phyloP scores from a whole-genome alignment of 306 rosid genomes.

The Castanea sativa region DNA sequence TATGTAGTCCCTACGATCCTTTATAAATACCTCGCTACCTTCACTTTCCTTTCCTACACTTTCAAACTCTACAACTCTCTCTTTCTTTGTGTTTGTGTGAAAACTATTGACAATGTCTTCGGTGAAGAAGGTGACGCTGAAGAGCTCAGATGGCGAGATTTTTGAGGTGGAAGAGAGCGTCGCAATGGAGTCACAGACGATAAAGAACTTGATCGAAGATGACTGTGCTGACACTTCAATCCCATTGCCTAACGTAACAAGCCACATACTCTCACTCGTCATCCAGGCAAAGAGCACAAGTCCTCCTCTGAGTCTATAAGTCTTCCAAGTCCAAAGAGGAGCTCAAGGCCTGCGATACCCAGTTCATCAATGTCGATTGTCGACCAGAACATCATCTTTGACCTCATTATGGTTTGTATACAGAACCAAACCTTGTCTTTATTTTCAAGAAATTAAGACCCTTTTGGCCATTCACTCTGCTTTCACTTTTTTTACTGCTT shows the following conservation, averaged over 20 bases:
- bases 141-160: conserved; percentile 45
- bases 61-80: too few relatives aligned
- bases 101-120: conserved; percentile 31
- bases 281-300: conserved; percentile 58
- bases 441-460: too few relatives aligned
- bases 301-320: conserved; percentile 32
- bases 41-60: too few relatives aligned
- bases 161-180: conserved; percentile 57
- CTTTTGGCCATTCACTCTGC: too few relatives aligned
- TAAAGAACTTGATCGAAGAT: conserved; percentile 59
- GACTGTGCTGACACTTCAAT: conserved; percentile 55
- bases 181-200: conserved; percentile 57
- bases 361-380: conserved; percentile 55
- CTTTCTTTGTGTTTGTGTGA: too few relatives aligned
- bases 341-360: conserved; percentile 50
- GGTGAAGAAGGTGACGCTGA: conserved; percentile 47
- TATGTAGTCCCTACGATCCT: too few relatives aligned
- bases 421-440: not conserved
- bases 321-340: conserved; percentile 38
- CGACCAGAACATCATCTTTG: conserved; percentile 55
- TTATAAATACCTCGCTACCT: too few relatives aligned
- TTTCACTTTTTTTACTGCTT: too few relatives aligned
- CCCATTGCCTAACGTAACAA: conserved; percentile 62
- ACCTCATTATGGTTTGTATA: conserved; percentile 49
- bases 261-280: conserved; percentile 57